A percentile compares a stretch with the other conserved stretches of the same genome.
Evolutionary conservation across 2,329 filamentous ascomycete genomes (phyloP).

Genomic region (Diplodia scrobiculata): DNA sequence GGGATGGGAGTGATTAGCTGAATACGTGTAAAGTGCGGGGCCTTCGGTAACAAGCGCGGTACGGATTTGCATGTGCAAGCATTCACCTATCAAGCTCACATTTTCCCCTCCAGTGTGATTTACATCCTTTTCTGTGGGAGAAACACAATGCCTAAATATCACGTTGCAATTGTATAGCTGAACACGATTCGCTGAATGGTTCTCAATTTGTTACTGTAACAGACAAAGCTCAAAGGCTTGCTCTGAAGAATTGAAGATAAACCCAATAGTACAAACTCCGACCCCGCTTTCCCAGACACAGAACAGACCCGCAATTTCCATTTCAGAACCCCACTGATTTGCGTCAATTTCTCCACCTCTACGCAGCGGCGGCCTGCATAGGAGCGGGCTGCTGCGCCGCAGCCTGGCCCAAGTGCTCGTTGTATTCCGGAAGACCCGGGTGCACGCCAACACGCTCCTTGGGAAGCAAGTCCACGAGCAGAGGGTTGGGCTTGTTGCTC

Average conservation of each 20-base stretch:
- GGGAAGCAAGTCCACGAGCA: slow-evolving; percentile 86
- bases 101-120: too few relatives aligned
- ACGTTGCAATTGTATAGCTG: not conserved
- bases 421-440: slow-evolving; percentile 43
- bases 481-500: slow-evolving; percentile 82
- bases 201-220: not conserved
- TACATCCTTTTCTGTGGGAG: not conserved
- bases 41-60: not conserved
- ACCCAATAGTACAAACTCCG: not conserved
- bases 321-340: not conserved
- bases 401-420: slow-evolving; percentile 28
- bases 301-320: slow-evolving; percentile 13
- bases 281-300: slow-evolving; percentile 13
- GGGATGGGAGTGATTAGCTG: not conserved
- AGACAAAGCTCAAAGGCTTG: not conserved
- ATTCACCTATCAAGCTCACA: too few relatives aligned
- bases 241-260: not conserved
- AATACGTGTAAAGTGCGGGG: not conserved
- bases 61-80: not conserved
- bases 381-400: slow-evolving; percentile 17
- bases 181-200: not conserved
- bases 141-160: not conserved
- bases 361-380: slow-evolving; percentile 30
- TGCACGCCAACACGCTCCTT: slow-evolving; percentile 91
- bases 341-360: slow-evolving; percentile 39